Evolutionary conservation across 495 filamentous ascomycete genomes (phyloP).

Genomic region (Ramalina intermedia): DNA sequence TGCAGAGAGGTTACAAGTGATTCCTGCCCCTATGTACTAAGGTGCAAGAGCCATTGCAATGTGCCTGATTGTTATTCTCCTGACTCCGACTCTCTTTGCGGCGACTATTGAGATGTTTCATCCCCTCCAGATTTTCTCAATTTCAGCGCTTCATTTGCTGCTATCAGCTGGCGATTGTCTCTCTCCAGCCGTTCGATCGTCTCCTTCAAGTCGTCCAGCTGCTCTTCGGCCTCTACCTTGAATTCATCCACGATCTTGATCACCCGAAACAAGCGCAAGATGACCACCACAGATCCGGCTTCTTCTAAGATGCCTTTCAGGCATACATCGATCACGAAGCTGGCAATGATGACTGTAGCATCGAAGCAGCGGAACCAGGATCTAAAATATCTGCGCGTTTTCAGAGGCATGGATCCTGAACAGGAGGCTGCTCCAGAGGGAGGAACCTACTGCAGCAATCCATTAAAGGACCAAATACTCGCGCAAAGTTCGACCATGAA

Average conservation of each 20-base stretch:
- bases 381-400: constrained; percentile 37
- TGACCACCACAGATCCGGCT: constrained; percentile 45
- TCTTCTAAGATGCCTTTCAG: constrained; percentile 43
- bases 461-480: constrained; percentile 42
- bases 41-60: too few species aligned
- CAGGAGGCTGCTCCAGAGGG: constrained; percentile 2
- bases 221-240: constrained; percentile 40
- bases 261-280: constrained; percentile 52
- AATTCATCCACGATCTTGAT: constrained; percentile 56
- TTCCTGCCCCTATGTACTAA: too few species aligned
- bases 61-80: too few species aligned
- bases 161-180: constrained; percentile 31
- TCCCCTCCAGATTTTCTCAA: not conserved
- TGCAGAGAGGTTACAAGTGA: too few species aligned
- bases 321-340: constrained; percentile 43
- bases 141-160: constrained; percentile 22
- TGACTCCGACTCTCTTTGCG: too few species aligned
- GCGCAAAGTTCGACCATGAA: constrained; percentile 46
- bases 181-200: constrained; percentile 28
- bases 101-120: not conserved
- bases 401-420: not conserved
- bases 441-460: constrained; percentile 24
- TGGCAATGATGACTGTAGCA: constrained; percentile 42
- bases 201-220: constrained; percentile 30
- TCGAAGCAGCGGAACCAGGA: constrained; percentile 51